These are phyloP conservation scores for Ophiostoma ulmi DNA, from an alignment of 2,329 filamentous ascomycete genomes.

Conservation along the genomic window DNA sequence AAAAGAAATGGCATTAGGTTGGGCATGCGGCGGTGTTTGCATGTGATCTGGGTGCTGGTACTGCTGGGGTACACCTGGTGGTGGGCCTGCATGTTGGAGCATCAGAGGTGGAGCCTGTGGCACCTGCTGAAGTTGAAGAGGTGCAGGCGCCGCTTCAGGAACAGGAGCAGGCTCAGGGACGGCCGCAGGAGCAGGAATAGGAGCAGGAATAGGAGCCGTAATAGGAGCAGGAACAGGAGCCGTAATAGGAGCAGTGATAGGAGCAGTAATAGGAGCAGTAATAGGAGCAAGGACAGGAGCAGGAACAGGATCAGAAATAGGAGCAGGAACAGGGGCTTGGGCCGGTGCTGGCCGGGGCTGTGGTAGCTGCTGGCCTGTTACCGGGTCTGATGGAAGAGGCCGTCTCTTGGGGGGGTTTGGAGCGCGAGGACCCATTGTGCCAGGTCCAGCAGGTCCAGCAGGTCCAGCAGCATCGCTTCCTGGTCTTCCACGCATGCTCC, in stretches of 20 bases:
- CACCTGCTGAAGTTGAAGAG: background rate
- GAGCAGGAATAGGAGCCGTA: background rate
- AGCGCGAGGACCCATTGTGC: constrained; percentile 40
- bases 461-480: constrained; percentile 36
- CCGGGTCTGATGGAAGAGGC: constrained; percentile 75
- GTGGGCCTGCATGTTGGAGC: background rate
- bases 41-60: constrained; percentile 33
- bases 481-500: constrained; percentile 19
- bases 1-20: constrained; percentile 42
- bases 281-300: background rate
- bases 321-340: background rate
- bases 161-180: constrained; percentile 5
- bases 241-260: background rate
- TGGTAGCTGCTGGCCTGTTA: constrained; percentile 49
- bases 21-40: constrained; percentile 35
- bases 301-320: background rate
- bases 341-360: constrained; percentile 34
- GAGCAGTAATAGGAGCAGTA: background rate
- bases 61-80: constrained; percentile 41
- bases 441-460: constrained; percentile 44
- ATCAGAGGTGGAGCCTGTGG: background rate
- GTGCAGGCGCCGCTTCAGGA: background rate
- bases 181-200: background rate
- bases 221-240: background rate
- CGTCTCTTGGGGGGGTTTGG: constrained; percentile 61